Evolutionary conservation across 2,329 filamentous ascomycete genomes (phyloP).

Genomic region (Curvularia lunata): DNA sequence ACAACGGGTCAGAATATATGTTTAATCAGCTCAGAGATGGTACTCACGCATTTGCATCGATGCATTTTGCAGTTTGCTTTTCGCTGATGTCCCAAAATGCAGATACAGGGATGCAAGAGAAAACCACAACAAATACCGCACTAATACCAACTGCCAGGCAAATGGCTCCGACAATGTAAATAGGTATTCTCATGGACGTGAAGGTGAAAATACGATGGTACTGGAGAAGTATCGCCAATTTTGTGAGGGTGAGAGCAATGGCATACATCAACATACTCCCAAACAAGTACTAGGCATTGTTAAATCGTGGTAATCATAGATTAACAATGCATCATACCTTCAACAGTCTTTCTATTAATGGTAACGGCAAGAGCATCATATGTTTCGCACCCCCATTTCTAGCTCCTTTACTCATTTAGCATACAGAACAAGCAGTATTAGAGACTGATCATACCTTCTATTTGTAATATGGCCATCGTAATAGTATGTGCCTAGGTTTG

Average conservation of each 20-base stretch:
- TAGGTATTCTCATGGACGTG: neutral
- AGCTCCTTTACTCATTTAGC: neutral
- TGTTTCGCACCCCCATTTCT: neutral
- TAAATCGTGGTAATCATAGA: neutral
- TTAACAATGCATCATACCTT: neutral
- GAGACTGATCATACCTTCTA: neutral
- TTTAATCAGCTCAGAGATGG: neutral
- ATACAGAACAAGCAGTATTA: neutral
- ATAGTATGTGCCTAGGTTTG: neutral
- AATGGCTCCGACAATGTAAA: neutral
- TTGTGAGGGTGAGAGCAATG: neutral
- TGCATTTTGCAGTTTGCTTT: neutral
- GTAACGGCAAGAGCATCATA: conserved; percentile 1
- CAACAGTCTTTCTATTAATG: neutral
- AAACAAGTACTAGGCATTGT: neutral
- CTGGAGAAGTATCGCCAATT: neutral
- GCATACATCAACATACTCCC: neutral
- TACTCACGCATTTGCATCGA: neutral
- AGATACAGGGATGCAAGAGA: neutral
- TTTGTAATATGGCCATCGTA: neutral
- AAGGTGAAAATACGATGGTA: neutral
- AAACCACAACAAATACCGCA: neutral
- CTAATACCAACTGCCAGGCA: neutral
- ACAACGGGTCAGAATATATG: neutral
- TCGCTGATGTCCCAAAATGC: neutral